These are phyloP conservation scores for Candida arabinofermentans DNA, from an alignment of 805 yeast genomes.

Conservation along the genomic window DNA sequence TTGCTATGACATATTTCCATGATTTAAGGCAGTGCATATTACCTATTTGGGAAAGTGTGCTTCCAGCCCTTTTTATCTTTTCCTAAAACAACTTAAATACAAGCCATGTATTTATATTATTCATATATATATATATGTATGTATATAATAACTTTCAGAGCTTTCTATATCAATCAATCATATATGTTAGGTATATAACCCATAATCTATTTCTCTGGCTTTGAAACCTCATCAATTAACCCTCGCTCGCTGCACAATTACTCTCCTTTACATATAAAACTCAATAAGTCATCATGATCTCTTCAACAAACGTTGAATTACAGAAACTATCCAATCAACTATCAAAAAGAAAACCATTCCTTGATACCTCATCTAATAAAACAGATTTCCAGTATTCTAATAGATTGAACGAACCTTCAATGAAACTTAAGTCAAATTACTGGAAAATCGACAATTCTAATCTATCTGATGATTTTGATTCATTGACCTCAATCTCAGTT, in stretches of 20 bases:
- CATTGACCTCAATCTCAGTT: constrained; percentile 40
- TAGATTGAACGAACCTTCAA: constrained; percentile 4
- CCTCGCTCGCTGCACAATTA: too few relatives aligned
- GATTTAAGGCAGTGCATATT: background rate
- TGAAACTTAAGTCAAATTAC: constrained; percentile 30
- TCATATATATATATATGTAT: constrained; percentile 1
- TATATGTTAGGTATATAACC: too few relatives aligned
- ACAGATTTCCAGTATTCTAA: constrained; percentile 2
- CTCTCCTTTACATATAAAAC: too few relatives aligned
- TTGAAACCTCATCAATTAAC: too few relatives aligned
- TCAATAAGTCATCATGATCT: background rate
- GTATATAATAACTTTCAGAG: background rate
- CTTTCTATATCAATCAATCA: background rate
- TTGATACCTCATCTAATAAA: background rate
- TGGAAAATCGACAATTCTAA: constrained; percentile 29
- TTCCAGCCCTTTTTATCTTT: background rate
- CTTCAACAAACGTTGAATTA: constrained; percentile 6
- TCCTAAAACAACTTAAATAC: background rate
- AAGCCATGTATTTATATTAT: background rate
- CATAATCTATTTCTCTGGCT: too few relatives aligned
- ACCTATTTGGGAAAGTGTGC: background rate
- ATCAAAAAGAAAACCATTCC: constrained; percentile 1
- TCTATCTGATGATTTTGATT: constrained; percentile 10
- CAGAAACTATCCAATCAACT: constrained; percentile 9
- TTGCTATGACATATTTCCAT: too few relatives aligned